Evolutionary conservation across 139 green algal species (phyloP).

Genomic region (Tetradesmus lagerheimii): DNA sequence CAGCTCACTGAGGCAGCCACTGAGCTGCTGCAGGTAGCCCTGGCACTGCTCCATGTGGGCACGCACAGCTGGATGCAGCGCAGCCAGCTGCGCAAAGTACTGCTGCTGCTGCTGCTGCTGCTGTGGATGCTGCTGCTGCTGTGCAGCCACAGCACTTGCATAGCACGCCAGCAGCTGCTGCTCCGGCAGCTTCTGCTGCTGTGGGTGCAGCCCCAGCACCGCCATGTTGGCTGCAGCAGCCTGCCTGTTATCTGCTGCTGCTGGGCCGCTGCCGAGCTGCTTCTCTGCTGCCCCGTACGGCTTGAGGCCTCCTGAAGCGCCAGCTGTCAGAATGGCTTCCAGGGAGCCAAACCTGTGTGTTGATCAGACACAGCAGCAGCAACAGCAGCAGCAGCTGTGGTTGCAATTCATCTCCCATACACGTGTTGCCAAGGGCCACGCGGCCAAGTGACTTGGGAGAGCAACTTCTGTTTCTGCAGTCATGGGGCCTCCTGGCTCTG

Average conservation of each 20-base stretch:
- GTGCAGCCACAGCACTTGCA: background rate
- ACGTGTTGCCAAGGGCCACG: too few relatives aligned
- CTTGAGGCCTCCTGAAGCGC: background rate
- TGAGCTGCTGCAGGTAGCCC: background rate
- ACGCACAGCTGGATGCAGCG: background rate
- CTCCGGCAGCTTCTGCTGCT: slow-evolving; percentile 11
- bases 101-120: slow-evolving; percentile 29
- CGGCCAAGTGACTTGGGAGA: too few relatives aligned
- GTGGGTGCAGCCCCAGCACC: background rate
- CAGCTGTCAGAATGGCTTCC: background rate
- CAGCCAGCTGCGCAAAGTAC: background rate
- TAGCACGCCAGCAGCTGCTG: background rate
- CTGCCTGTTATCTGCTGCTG: background rate
- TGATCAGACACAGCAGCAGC: background rate
- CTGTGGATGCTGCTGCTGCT: background rate
- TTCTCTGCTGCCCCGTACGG: slow-evolving; percentile 10
- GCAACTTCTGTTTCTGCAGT: too few relatives aligned
- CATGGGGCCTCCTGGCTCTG: too few relatives aligned
- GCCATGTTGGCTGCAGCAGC: slow-evolving; percentile 8
- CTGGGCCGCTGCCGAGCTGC: background rate
- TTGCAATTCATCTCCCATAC: background rate
- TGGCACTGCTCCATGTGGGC: background rate
- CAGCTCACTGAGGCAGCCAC: background rate
- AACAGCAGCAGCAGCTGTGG: background rate
- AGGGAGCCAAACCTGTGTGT: slow-evolving; percentile 22